Conservation (phyloP, 257 asterid species). For the Coffea eugenioides region DNA sequence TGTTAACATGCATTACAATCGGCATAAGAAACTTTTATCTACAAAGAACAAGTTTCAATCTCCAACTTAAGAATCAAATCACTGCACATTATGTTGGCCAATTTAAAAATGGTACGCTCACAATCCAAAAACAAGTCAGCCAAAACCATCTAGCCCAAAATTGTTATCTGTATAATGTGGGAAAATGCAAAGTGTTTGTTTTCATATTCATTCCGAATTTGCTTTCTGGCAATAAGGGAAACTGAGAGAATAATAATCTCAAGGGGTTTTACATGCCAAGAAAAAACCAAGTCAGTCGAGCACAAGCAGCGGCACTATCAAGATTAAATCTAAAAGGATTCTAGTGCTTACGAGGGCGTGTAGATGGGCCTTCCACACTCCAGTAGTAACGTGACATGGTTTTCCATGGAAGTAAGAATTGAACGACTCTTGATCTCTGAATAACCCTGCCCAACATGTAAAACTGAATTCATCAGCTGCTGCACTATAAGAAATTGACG, state of each 20-base stretch:
- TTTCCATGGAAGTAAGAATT: constrained; percentile 82
- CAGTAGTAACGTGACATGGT: constrained; percentile 72
- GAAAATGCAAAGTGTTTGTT: neutral
- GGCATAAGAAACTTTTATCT: neutral
- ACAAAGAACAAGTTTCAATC: neutral
- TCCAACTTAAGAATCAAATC: neutral
- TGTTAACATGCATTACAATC: neutral
- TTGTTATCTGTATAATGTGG: neutral
- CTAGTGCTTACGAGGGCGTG: constrained; percentile 69
- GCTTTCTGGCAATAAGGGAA: too few relatives aligned
- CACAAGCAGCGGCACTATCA: neutral
- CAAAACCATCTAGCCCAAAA: neutral
- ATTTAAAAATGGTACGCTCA: neutral
- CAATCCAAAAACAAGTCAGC: neutral
- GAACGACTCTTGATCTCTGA: constrained; percentile 88
- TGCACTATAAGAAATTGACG: neutral
- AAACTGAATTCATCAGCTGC: constrained; percentile 16
- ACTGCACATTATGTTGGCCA: neutral
- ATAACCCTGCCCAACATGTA: constrained; percentile 60
- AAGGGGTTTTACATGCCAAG: neutral
- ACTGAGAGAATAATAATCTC: too few relatives aligned
- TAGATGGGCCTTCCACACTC: constrained; percentile 72
- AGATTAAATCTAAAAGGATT: neutral
- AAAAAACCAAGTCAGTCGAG: neutral
- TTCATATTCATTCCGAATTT: too few relatives aligned